Conservation (phyloP, 768 basidiomycete species). For the Gloeophyllum trabeum region DNA sequence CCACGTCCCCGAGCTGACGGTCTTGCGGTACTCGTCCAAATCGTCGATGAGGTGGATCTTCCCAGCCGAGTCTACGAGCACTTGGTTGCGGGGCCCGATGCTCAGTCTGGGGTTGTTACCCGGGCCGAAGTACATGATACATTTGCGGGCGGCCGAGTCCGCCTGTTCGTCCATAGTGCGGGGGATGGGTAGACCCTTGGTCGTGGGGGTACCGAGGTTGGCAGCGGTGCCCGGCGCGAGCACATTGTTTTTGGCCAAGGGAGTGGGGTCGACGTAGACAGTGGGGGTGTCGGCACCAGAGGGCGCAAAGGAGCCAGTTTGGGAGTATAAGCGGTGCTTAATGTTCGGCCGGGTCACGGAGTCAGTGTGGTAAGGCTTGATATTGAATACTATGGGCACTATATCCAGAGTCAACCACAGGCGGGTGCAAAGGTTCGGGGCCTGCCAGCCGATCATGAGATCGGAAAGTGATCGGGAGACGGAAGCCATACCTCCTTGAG, state of each 20-base stretch:
- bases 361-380: slow-evolving; percentile 75
- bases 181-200: slow-evolving; percentile 50
- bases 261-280: slow-evolving; percentile 49
- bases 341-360: slow-evolving; percentile 68
- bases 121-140: slow-evolving; percentile 74
- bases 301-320: slow-evolving; percentile 65
- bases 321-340: slow-evolving; percentile 76
- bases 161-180: slow-evolving; percentile 79
- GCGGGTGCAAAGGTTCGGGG: slow-evolving; percentile 75
- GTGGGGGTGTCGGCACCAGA: slow-evolving; percentile 74
- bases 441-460: slow-evolving; percentile 26
- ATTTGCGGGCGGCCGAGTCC: slow-evolving; percentile 79
- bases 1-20: slow-evolving; percentile 69
- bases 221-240: slow-evolving; percentile 32
- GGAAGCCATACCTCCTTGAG: slow-evolving; percentile 45
- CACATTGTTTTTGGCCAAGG: slow-evolving; percentile 28
- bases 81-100: slow-evolving; percentile 79
- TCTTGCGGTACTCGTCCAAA: slow-evolving; percentile 64
- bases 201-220: slow-evolving; percentile 8
- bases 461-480: slow-evolving; percentile 3
- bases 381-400: slow-evolving; percentile 78
- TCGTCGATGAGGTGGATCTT: slow-evolving; percentile 83
- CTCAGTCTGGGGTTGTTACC: slow-evolving; percentile 74
- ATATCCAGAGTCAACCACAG: slow-evolving; percentile 79
- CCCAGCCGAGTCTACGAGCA: slow-evolving; percentile 78